Evolutionary conservation across 2,329 filamentous ascomycete genomes (phyloP), one percentile per base, ranked within the genome.

Genomic region (Coniosporium tulheliwenetii): DNA sequence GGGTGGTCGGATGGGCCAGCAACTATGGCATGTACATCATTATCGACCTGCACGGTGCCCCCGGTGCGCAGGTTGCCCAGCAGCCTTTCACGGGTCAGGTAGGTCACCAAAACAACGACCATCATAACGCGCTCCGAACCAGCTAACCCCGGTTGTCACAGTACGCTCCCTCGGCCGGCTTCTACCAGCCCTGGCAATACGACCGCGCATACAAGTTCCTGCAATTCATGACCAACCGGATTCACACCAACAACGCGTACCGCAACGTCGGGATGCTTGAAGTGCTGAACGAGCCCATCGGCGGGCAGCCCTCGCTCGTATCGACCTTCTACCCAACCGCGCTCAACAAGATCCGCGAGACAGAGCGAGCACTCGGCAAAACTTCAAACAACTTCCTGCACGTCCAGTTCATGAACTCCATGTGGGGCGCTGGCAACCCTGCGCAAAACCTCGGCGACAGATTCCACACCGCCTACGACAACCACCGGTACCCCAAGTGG

Each of bases 401-500:
- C 45, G 67, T 78, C 32, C 66, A 69, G 47, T 62, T 63, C 49
- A 71, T 71, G 67, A 67, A 71, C 45, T 49, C 61, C 19, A 54
- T 61, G 19, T 79, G 73, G 74, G 70, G 67, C 13, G 65, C 71
- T 1, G 73, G 73, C 5, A 61, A 77, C 50, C 70, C 73, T 0
- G 65, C 60, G 19, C 47, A 62, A 19, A 60, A 58, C 39, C 57
- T 77, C 8, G 52, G 61, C 2, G 57, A 61, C 46, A 57, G 60
- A 15, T 54, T 62, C 29, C 63, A 60, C 46, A 59, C 68, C 10
- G 67, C 66, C 29, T 79, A 68, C 48, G 73, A 78, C 50, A 66
- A 75, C 50, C 74, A 77, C 48, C 64, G 71, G 14, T 79, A 77
- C 51, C 54, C 73, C 19, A 76, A 75, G 49, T 78, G 66, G 59